Evolutionary conservation across 2,329 filamentous ascomycete species (phyloP).

Genomic region (Beauveria varroae): DNA sequence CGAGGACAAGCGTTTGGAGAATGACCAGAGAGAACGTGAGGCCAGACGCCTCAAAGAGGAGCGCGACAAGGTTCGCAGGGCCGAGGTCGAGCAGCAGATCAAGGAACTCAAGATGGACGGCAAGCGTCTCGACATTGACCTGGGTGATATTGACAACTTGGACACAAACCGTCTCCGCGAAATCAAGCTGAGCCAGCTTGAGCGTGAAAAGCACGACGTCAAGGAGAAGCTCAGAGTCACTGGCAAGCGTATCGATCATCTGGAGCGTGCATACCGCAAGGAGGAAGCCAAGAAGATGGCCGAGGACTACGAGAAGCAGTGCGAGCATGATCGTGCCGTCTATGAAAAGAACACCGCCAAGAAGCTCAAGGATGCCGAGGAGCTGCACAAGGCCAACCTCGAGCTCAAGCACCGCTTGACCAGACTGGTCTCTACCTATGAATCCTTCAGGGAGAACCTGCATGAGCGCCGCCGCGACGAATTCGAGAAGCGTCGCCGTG

Average conservation of each 20-base stretch:
- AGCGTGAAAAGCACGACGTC: conserved; percentile 96
- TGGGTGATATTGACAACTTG: conserved; percentile 75
- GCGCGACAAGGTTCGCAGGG: conserved; percentile 80
- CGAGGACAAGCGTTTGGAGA: conserved; percentile 79
- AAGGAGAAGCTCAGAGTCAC: conserved; percentile 86
- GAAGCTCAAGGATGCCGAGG: conserved; percentile 71
- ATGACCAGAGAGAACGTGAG: conserved; percentile 88
- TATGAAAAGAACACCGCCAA: conserved; percentile 75
- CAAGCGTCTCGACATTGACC: conserved; percentile 67
- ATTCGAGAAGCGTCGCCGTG: conserved; percentile 88
- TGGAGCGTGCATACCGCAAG: conserved; percentile 93
- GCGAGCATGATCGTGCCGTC: conserved; percentile 65
- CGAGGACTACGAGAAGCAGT: conserved; percentile 78
- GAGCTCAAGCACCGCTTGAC: conserved; percentile 88
- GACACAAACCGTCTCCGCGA: conserved; percentile 86
- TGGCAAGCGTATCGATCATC: conserved; percentile 90
- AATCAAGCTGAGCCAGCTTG: conserved; percentile 90
- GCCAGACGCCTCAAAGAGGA: conserved; percentile 79
- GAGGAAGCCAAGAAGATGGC: conserved; percentile 90
- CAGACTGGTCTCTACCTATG: conserved; percentile 77
- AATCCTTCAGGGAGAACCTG: conserved; percentile 72
- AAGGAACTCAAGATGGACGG: conserved; percentile 84
- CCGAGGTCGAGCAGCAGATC: conserved; percentile 88
- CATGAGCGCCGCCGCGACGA: conserved; percentile 85
- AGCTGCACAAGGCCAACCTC: conserved; percentile 86